Base-by-base conservation (phyloP, 768 basidiomycete species). In the Lentinula guzmanii region DNA sequence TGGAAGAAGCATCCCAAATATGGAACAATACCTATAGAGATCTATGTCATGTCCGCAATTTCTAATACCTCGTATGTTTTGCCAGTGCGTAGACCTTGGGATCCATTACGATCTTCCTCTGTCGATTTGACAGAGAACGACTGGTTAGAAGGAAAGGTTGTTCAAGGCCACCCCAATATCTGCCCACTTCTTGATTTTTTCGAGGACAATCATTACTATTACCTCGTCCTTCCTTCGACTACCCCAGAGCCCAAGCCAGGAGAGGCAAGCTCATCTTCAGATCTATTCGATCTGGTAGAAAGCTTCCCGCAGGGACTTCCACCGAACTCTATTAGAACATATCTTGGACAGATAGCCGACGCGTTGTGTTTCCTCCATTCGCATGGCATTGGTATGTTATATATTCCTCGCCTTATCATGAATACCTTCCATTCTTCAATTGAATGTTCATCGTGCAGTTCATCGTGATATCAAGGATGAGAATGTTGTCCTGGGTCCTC, bases 401-500 rank as follows among this genome's bases (percentile, higher is more conserved):
- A 28, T 39, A 2, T 13, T 8, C 13, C 28, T 21, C 21, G n/a
- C 41, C 33, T 28, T 50, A 11, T 35, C 43, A 28, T 43, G 16
- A 24, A 46, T 8, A 41, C 37, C 37, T 56, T 57, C 18, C 55
- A 52, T 54, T 58, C 46, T 45, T 52, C 48, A 63, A 63, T 63
- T 62, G 37, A 52, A 53, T 37, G 45, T 42, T 66, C 53, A 52
- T 43, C 34, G 65, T 9, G 4, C 65, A 92, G 91, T 98, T 9
- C 96, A 99, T 73, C 91, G 96, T 57, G 96, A 99, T 69, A 87
- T 99, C 73, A 99, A 99, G 75, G 96, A 99, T 68, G 96, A 99
- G 73, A 97, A 98, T 71, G 90, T 94, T 15, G 88, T 94, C 41
- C 80, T 94, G 46, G 91, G 90, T 7, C 85, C 87, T 15, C 74